phyloP scores from a whole-genome alignment of 805 yeast genomes.

The Kodamaea neixiangensis region DNA sequence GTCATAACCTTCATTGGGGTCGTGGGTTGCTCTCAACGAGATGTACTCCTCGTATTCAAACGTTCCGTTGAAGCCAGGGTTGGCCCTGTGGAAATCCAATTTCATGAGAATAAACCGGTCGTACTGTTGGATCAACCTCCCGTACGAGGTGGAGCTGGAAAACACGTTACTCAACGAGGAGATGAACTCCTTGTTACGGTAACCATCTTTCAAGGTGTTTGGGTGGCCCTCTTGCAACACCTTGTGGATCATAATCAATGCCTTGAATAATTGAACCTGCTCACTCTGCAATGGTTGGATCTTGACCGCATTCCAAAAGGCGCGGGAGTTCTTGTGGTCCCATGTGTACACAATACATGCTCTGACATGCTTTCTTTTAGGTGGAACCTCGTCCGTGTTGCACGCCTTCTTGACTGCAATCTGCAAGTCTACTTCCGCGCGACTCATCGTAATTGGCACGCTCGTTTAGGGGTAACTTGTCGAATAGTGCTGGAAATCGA shows the following conservation, averaged over 20 bases:
- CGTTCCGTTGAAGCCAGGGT: conserved; percentile 90
- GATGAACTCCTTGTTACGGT: conserved; percentile 74
- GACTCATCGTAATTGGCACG: conserved; percentile 31
- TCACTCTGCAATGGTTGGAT: conserved; percentile 77
- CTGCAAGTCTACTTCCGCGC: conserved; percentile 49
- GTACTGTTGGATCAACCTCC: conserved; percentile 75
- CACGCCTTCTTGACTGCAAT: conserved; percentile 80
- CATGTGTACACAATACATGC: conserved; percentile 95
- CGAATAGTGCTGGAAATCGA: not conserved
- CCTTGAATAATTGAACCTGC: conserved; percentile 83
- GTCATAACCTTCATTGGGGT: conserved; percentile 95
- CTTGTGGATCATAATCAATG: conserved; percentile 82
- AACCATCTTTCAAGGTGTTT: conserved; percentile 76
- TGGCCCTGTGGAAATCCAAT: conserved; percentile 77
- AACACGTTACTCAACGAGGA: conserved; percentile 65
- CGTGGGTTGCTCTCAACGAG: conserved; percentile 81
- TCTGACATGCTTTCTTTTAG: conserved; percentile 94
- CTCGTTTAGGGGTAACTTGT: not conserved
- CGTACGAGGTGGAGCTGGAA: conserved; percentile 53
- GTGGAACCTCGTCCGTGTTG: conserved; percentile 82
- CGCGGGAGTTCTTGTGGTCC: conserved; percentile 86
- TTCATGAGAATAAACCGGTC: conserved; percentile 69
- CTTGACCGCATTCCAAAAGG: conserved; percentile 83
- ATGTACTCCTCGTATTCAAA: conserved; percentile 96
- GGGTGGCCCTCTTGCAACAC: conserved; percentile 99